Evolutionary conservation across 2,329 filamentous ascomycete genomes (phyloP), one percentile per base, ranked within the genome.

Genomic region (Penicillium sp.): DNA sequence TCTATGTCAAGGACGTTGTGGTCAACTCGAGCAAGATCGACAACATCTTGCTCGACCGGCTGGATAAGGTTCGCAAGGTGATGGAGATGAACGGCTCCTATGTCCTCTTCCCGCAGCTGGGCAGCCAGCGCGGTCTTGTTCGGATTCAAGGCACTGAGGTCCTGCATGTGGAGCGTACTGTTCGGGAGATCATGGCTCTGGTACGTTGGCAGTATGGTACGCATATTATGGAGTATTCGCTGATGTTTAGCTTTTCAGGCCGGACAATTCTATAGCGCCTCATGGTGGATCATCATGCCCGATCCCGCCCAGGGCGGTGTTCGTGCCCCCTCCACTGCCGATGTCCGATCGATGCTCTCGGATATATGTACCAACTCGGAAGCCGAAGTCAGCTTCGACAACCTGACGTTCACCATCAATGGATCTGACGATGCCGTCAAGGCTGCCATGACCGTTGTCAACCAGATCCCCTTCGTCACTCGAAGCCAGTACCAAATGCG

Each of bases 51-150:
- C 84, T 97, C 31, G 89, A 89, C 63, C 88, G 94, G 24, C 80
- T 97, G 64, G 92, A 97, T 73, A 97, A 97, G 73, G 90, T 99
- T 52, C 90, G 92, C 66, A 96, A 96, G 79, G 96, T 99, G 59
- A 92, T 96, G 74, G 94, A 99, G 69, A 88, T 88, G 50, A 97
- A 97, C 66, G 94, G 92, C 33, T 95, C 92, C 6, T 96, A 95
- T 71, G 90, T 99, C 62, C 82, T 96, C 69, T 90, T 99, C 60
- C 94, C 94, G 7, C 85, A 88, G 18, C 80, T 99, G 36, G 94
- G 90, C 20, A 90, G 89, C 60, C 88, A 92, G 70, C 88, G 88
- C 52, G 90, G 86, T 60, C 81, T 90, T 61, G 88, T 97, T 58
- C 86, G 92, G 44, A 89, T 99, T 30, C 94, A 97, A 72, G 94